Percentiles rank a stretch among this genome's conserved stretches.
Conservation (phyloP, 2,329 filamentous ascomycete genomes). For the Ascochyta fabae region DNA sequence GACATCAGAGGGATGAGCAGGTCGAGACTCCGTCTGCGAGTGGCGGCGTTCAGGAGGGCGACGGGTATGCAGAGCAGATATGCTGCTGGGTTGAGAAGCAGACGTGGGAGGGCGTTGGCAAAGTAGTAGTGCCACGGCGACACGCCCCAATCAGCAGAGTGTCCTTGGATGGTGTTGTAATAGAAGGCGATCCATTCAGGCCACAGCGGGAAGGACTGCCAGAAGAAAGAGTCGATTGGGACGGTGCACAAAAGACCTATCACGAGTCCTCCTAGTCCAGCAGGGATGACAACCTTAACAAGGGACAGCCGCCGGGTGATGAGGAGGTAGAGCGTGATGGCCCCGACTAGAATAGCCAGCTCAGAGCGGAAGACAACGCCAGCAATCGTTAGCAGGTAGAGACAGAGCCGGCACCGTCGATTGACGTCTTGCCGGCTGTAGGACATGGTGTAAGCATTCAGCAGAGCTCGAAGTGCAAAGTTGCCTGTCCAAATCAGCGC, state of each 20-base stretch:
- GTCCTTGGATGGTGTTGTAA: conserved; percentile 86
- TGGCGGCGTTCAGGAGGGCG: conserved; percentile 57
- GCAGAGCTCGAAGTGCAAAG: conserved; percentile 62
- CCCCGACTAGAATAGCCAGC: conserved; percentile 78
- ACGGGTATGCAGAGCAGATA: conserved; percentile 60
- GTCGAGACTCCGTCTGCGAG: conserved; percentile 54
- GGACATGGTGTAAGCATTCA: conserved; percentile 54
- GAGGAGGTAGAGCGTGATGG: conserved; percentile 71
- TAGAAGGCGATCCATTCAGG: conserved; percentile 88
- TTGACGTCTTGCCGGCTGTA: conserved; percentile 44
- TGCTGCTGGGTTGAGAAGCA: conserved; percentile 80
- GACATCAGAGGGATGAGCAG: conserved; percentile 69
- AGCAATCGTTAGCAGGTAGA: conserved; percentile 79
- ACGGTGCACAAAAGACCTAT: conserved; percentile 74
- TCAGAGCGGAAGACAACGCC: conserved; percentile 90
- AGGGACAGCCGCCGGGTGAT: conserved; percentile 61
- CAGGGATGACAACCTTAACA: conserved; percentile 65
- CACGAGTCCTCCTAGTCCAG: conserved; percentile 69
- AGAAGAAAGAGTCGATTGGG: conserved; percentile 88
- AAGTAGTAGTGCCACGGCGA: conserved; percentile 90
- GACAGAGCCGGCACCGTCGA: conserved; percentile 65
- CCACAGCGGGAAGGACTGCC: conserved; percentile 80
- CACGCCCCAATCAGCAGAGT: conserved; percentile 85
- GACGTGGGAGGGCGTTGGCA: conserved; percentile 76
- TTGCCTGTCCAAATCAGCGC: conserved; percentile 61